Evolutionary conservation across 768 basidiomycete genomes (phyloP).

Genomic region (Naganishia friedmannii): DNA sequence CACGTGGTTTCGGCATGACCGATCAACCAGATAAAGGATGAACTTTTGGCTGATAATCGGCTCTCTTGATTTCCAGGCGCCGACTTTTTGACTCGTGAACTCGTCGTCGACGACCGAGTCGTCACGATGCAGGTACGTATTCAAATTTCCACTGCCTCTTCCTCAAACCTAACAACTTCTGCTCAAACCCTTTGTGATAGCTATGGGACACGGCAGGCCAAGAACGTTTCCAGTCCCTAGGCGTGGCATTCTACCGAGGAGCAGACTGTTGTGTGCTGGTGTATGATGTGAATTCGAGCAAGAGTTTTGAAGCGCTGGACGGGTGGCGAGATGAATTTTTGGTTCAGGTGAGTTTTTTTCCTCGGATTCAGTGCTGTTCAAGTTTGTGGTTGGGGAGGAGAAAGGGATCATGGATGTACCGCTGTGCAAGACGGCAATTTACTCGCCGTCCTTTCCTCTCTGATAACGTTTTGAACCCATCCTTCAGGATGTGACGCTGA

Average conservation of each 20-base stretch:
- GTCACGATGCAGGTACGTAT: conserved; percentile 92
- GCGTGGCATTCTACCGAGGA: conserved; percentile 97
- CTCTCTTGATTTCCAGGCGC: conserved; percentile 38
- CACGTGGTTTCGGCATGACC: too few relatives aligned
- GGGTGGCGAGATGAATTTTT: conserved; percentile 99
- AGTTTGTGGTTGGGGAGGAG: neutral
- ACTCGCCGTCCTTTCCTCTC: too few relatives aligned
- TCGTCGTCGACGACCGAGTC: conserved; percentile 95
- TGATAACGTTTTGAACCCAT: too few relatives aligned
- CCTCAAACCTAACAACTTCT: neutral
- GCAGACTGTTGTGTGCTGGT: conserved; percentile 99
- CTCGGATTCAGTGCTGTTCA: neutral
- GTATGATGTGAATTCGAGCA: conserved; percentile 97
- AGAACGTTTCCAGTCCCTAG: conserved; percentile 98
- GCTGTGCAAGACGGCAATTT: neutral
- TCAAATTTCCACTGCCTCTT: neutral
- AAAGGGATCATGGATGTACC: neutral
- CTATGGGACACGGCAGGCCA: conserved; percentile 99
- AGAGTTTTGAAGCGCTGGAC: conserved; percentile 97
- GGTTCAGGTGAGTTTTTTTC: conserved; percentile 58
- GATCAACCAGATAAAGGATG: neutral
- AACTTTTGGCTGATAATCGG: neutral
- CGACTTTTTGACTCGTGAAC: conserved; percentile 81
- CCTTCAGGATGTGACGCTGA: too few relatives aligned
- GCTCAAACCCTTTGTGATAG: conserved; percentile 54